Percentiles rank a stretch among this genome's conserved stretches.
These are phyloP conservation scores for Acacia confusa DNA, from an alignment of 306 rosid species.

Conservation along the genomic window DNA sequence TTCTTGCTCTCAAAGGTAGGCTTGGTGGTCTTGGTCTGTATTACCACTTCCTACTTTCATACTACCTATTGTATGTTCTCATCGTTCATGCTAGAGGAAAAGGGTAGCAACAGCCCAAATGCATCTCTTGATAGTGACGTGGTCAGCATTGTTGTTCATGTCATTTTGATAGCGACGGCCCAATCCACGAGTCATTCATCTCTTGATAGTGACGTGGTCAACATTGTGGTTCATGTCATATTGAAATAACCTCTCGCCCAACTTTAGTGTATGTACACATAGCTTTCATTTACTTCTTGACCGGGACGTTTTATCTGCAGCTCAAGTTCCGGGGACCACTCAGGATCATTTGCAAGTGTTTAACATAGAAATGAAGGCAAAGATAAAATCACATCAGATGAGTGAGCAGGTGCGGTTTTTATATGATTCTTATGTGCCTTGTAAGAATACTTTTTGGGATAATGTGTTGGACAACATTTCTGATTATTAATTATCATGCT, in stretches of 20 bases:
- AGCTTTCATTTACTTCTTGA: neutral
- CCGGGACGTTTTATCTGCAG: conserved; percentile 38
- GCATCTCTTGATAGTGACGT: conserved; percentile 10
- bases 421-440: conserved; percentile 7
- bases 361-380: conserved; percentile 66
- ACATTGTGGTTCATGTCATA: conserved; percentile 6
- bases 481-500: conserved; percentile 17
- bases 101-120: neutral
- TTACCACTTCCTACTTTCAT: neutral
- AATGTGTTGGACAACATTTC: conserved; percentile 10
- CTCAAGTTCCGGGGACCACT: conserved; percentile 75
- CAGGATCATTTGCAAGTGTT: conserved; percentile 88
- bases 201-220: conserved; percentile 1
- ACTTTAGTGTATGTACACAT: neutral
- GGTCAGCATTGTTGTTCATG: conserved; percentile 5
- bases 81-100: neutral
- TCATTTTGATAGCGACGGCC: neutral
- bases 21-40: conserved; percentile 1
- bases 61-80: neutral
- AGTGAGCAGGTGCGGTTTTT: conserved; percentile 61
- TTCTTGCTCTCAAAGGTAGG: conserved; percentile 76
- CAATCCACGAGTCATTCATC: conserved; percentile 7
- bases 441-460: neutral
- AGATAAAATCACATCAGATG: conserved; percentile 84
- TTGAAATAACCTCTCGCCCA: neutral